phyloP scores from a whole-genome alignment of 768 basidiomycete genomes.

The Gloeopeniophorella convolvens region DNA sequence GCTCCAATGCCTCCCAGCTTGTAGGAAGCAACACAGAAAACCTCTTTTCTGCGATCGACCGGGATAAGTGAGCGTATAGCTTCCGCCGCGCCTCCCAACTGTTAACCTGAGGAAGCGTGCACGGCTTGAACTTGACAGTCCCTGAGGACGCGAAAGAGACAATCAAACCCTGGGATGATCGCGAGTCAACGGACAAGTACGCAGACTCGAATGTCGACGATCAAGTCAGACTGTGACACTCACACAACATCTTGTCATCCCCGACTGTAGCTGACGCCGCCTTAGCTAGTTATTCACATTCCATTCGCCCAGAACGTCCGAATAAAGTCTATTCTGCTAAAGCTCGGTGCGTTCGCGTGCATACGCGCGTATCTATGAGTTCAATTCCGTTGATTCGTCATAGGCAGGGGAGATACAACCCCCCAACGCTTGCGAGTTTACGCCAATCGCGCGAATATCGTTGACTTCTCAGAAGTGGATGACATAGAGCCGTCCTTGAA shows the following conservation, averaged over 20 bases:
- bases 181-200: conserved; percentile 58
- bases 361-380: not conserved
- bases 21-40: conserved; percentile 46
- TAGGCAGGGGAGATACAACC: conserved; percentile 71
- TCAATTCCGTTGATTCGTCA: conserved; percentile 4
- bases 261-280: not conserved
- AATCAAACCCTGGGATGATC: conserved; percentile 77
- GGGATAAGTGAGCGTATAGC: conserved; percentile 40
- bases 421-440: conserved; percentile 73
- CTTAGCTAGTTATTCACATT: conserved; percentile 71
- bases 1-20: conserved; percentile 41
- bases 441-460: conserved; percentile 64
- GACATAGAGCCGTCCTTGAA: conserved; percentile 61
- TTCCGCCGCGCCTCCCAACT: not conserved
- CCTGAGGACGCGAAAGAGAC: conserved; percentile 72
- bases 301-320: conserved; percentile 77
- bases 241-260: too few species aligned
- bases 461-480: conserved; percentile 75
- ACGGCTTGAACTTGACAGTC: conserved; percentile 74
- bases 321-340: conserved; percentile 65
- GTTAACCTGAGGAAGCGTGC: conserved; percentile 43
- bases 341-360: conserved; percentile 59
- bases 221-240: conserved; percentile 56
- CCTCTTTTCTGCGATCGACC: conserved; percentile 55
- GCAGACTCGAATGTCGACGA: conserved; percentile 82